These are phyloP conservation scores for Naumovozyma castellii DNA, from an alignment of 805 yeast genomes.

Conservation along the genomic window DNA sequence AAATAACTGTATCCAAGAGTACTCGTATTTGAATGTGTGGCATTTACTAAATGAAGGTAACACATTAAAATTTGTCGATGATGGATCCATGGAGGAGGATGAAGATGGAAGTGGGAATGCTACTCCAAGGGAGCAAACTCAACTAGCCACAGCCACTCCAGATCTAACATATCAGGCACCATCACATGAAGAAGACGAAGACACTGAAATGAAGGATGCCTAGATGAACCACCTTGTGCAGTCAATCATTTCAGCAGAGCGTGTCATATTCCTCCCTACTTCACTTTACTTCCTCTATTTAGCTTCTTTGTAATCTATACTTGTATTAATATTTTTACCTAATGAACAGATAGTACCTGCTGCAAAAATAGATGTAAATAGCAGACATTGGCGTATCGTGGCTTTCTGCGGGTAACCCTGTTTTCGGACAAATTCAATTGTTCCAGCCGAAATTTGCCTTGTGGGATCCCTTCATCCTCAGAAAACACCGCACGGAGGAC, in stretches of 20 bases:
- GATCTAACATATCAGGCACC: background rate
- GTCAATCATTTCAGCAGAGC: too few species aligned
- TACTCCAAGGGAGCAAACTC: background rate
- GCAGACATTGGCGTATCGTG: too few species aligned
- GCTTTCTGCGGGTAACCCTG: too few species aligned
- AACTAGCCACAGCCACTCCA: background rate
- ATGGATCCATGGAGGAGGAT: slow-evolving; percentile 24
- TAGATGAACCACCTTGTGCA: background rate
- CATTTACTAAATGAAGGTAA: slow-evolving; percentile 63
- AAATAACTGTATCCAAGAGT: slow-evolving; percentile 64
- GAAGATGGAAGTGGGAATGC: background rate
- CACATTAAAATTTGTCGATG: slow-evolving; percentile 47
- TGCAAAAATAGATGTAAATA: too few species aligned
- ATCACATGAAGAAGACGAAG: slow-evolving; percentile 5
- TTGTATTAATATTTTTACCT: too few species aligned
- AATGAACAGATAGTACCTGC: too few species aligned
- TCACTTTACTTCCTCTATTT: too few species aligned
- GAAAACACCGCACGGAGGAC: background rate
- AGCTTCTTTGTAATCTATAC: too few species aligned
- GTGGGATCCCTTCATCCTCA: background rate
- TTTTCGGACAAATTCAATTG: background rate
- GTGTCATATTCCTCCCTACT: too few species aligned
- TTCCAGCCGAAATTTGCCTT: background rate
- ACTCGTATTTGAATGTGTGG: slow-evolving; percentile 66
- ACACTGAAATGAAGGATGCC: slow-evolving; percentile 8